Base-by-base conservation (phyloP, 1,284 basidiomycete genomes). In the Cryptococcus amylolentus region DNA sequence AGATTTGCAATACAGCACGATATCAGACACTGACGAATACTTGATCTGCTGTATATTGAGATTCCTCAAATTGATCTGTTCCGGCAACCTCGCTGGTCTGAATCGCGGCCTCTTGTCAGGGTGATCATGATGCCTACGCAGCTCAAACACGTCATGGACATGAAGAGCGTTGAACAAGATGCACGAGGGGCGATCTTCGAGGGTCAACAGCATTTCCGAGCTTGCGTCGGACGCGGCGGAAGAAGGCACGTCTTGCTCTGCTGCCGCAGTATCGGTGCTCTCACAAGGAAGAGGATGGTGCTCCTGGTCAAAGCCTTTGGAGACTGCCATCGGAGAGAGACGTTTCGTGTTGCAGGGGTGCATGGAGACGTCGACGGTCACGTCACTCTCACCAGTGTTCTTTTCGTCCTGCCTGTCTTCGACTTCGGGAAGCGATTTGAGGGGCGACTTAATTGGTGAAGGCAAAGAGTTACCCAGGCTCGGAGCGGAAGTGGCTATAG, bases 1-100 rank as follows among this genome's bases (percentile, higher is more conserved):
- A 39, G 83, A 72, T 68, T 81, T 82, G n/a, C 87, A 88, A 76
- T 94, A 95, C 48, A 95, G 79, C 59, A 94, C 85, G 60, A 96
- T 84, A 72, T 96, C 92, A 49, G 89, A 91, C 41, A 96, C 81
- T 2, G 89, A 88, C 0, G 90, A 86, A 70, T 92, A 93, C 66
- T 94, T 91, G 67, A 83, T 83, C 80, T 80, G 78, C 71, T 76
- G 81, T 67, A 70, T 77, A 59, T 76, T 69, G 4, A 78, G 63
- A 55, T 78, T 78, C 20, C 76, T 64, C 38, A 78, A 56, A 57
- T 77, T 77, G 60, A 78, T 75, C 58, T 75, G 68, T 39, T 67
- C 63, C 1, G 74, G 73, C 28, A 78, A 60, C 43, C 67, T 65
- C 1, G 73, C 67, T 8, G 64, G 56, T 37, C 69, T 66, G 67